A percentile compares a stretch with the other conserved stretches of the same genome.
phyloP scores from a whole-genome alignment of 768 basidiomycete genomes.

The Pleurotus eryngii region DNA sequence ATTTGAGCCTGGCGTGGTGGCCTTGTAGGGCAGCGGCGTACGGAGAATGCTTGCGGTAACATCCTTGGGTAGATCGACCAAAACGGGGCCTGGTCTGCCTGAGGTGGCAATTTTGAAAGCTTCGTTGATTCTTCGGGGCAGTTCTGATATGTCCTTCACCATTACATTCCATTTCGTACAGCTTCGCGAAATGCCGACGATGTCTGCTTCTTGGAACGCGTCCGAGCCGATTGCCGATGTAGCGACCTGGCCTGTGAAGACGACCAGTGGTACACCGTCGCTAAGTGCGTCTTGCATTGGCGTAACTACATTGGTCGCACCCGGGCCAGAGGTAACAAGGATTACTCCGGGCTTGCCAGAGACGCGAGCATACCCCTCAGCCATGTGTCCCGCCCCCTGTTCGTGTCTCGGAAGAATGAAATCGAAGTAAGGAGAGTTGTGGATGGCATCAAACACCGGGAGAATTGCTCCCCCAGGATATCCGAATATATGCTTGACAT shows the following conservation, averaged over 20 bases:
- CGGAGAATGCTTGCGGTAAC: constrained; percentile 91
- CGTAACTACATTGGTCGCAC: constrained; percentile 96
- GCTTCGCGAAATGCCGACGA: constrained; percentile 92
- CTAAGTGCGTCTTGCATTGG: constrained; percentile 97
- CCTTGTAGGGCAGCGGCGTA: constrained; percentile 79
- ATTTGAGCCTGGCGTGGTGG: constrained; percentile 76
- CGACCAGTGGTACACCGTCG: constrained; percentile 91
- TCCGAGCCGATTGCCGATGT: constrained; percentile 99
- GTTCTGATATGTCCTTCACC: constrained; percentile 95
- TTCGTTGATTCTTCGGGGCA: constrained; percentile 95
- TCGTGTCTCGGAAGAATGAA: constrained; percentile 96
- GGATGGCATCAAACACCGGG: constrained; percentile 99
- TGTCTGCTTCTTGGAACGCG: constrained; percentile 97
- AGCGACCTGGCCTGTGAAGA: constrained; percentile 97
- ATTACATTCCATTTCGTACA: constrained; percentile 99
- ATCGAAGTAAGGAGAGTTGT: constrained; percentile 92
- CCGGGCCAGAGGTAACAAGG: constrained; percentile 96
- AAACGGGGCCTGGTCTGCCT: constrained; percentile 94
- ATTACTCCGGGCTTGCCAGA: constrained; percentile 97
- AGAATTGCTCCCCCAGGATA: constrained; percentile 98
- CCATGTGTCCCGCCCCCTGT: constrained; percentile 99
- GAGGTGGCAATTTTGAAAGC: constrained; percentile 99
- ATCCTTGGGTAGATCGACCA: constrained; percentile 99
- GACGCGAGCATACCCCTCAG: constrained; percentile 96
- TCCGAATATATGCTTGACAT: constrained; percentile 94